These are phyloP conservation scores for Leccinum subrobustum DNA, from an alignment of 1,284 basidiomycete species.

Conservation along the genomic window DNA sequence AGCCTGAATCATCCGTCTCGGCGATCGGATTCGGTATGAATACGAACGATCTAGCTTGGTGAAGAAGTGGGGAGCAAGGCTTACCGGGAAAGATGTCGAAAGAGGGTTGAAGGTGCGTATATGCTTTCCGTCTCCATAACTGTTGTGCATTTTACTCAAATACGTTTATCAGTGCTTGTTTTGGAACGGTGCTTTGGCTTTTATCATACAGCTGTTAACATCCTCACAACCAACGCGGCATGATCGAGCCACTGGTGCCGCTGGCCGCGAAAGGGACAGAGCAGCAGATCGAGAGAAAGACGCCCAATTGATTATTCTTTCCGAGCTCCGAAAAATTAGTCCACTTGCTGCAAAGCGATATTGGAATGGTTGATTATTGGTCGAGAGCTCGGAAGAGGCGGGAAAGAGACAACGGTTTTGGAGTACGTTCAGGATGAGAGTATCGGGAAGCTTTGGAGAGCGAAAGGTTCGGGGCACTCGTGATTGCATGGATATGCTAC, in stretches of 20 bases:
- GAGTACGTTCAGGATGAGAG: conserved; percentile 46
- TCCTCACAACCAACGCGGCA: conserved; percentile 28
- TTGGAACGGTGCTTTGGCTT: background rate
- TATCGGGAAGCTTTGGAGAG: conserved; percentile 63
- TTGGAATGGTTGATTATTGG: conserved; percentile 79
- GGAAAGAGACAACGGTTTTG: conserved; percentile 36
- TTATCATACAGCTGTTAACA: conserved; percentile 51
- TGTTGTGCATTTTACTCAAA: background rate
- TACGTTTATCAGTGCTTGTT: background rate
- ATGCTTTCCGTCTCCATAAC: background rate
- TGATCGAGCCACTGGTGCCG: conserved; percentile 19
- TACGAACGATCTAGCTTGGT: conserved; percentile 59
- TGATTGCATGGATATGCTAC: background rate
- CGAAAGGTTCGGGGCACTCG: conserved; percentile 51
- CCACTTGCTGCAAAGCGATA: conserved; percentile 57
- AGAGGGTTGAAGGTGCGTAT: conserved; percentile 66
- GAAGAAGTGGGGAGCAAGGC: conserved; percentile 80
- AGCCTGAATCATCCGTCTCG: conserved; percentile 9
- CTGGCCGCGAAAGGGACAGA: conserved; percentile 31
- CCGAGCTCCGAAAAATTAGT: conserved; percentile 44
- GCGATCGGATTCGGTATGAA: conserved; percentile 23
- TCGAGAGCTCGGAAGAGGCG: conserved; percentile 56
- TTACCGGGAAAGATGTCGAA: conserved; percentile 66
- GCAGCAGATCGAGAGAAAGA: conserved; percentile 25
- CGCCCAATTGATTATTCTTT: conserved; percentile 45